Percentiles rank a stretch among this genome's conserved stretches.
Evolutionary conservation across 176 grass and related monocot species (phyloP).

Genomic region (Triticum timopheevii): DNA sequence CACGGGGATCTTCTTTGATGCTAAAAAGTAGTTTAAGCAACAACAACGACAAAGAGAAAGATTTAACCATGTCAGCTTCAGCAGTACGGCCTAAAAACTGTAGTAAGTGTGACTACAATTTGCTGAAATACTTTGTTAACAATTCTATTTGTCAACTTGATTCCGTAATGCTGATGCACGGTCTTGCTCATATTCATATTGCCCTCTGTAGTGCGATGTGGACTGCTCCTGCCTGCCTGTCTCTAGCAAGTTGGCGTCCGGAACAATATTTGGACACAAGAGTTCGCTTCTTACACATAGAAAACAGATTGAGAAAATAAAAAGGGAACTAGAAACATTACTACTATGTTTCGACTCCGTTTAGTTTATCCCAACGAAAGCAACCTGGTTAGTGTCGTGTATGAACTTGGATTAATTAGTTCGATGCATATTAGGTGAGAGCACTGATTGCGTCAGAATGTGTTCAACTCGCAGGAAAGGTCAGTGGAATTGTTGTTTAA

Average conservation of each 20-base stretch:
- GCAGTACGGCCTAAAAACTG: background rate
- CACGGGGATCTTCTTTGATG: background rate
- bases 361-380: background rate
- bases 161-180: background rate
- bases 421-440: background rate
- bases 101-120: background rate
- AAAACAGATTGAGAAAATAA: background rate
- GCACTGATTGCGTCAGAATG: background rate
- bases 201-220: background rate
- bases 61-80: background rate
- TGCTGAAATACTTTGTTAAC: background rate
- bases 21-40: background rate
- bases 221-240: background rate
- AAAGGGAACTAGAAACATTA: background rate
- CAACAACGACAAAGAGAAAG: too few species aligned
- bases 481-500: background rate
- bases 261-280: background rate
- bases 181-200: background rate
- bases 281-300: background rate
- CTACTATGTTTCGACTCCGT: background rate
- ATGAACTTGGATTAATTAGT: background rate
- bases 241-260: background rate
- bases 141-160: background rate
- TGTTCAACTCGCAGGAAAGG: background rate
- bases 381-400: background rate